Evolutionary conservation across 2,329 filamentous ascomycete species (phyloP), one percentile per base, ranked within the genome.

Genomic region (Fusarium penzigii): DNA sequence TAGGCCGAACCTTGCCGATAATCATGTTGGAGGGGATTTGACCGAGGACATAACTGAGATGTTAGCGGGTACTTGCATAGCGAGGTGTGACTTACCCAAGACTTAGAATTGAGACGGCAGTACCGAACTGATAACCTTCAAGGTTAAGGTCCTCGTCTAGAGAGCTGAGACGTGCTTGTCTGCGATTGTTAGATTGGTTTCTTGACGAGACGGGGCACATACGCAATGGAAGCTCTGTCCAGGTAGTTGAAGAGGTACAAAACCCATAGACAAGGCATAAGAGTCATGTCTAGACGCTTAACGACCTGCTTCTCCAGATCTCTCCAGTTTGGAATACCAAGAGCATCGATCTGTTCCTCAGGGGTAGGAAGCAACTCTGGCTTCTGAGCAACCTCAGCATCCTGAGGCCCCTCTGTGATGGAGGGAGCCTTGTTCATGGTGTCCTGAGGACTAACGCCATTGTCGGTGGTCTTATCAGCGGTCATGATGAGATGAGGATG

Each of bases 11-110:
- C 58, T 86, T 84, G 65, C 87, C 81, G 3, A 89, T 74, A 3
- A 82, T 82, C 9, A 87, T 66, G 60, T 85, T 86, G 47, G 78
- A 81, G 0, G 83, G 83, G 14, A 87, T 72, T 64, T 88, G 83
- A 1, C 84, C 84, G 5, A 86, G 62, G 25, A 78, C 69, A 45
- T 77, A 76, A 11, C 71, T 69, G 25, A 17, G 20, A 25, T 25
- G 20, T 25, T 25, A 25, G 20, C 7, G 20, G 20, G 20, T 25
- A 25, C 20, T 25, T 25, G 20, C 7, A 25, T 25, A 25, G 20
- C 7, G 20, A 39, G 36, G 36, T 4, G 36, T 13, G 12, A 39
- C 36, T 39, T 5, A 39, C 36, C 36, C 36, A 39, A 39, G 36
- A 39, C 36, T 39, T 10, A 39, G 36, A 39, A 39, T 39, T 4